These are phyloP conservation scores for Escovopsis sp. DNA, from an alignment of 2,329 filamentous ascomycete genomes.

Conservation along the genomic window DNA sequence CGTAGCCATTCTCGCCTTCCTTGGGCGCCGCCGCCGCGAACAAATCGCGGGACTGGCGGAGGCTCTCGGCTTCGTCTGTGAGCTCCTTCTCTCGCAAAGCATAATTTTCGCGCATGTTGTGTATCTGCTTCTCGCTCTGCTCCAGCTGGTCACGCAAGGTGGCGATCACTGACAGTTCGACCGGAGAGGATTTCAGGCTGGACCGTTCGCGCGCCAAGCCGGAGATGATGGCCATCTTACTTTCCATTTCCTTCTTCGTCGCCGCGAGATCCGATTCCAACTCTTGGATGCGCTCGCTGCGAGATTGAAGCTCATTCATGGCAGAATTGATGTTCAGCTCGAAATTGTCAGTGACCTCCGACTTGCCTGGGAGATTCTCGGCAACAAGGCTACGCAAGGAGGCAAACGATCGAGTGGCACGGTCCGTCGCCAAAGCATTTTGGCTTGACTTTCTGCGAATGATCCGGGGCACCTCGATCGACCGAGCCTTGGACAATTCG, in stretches of 20 bases:
- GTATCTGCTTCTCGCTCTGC: constrained; percentile 70
- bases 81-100: constrained; percentile 63
- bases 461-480: constrained; percentile 48
- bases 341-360: constrained; percentile 81
- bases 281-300: constrained; percentile 80
- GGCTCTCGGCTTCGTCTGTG: constrained; percentile 50
- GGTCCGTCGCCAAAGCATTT: constrained; percentile 73
- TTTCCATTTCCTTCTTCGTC: constrained; percentile 91
- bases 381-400: constrained; percentile 77
- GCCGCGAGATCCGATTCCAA: constrained; percentile 72
- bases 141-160: constrained; percentile 78
- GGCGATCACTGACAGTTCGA: constrained; percentile 84
- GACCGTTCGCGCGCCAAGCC: constrained; percentile 86
- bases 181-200: constrained; percentile 67
- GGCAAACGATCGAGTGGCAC: constrained; percentile 80
- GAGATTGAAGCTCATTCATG: constrained; percentile 78
- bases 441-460: constrained; percentile 90
- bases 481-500: constrained; percentile 66
- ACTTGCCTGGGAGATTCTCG: constrained; percentile 70
- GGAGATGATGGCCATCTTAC: constrained; percentile 89
- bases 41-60: constrained; percentile 41
- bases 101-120: constrained; percentile 57
- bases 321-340: constrained; percentile 82
- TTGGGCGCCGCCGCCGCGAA: constrained; percentile 12
- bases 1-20: constrained; percentile 24